Base-by-base conservation (phyloP, 2,329 filamentous ascomycete genomes). In the Pezicula radicicola region DNA sequence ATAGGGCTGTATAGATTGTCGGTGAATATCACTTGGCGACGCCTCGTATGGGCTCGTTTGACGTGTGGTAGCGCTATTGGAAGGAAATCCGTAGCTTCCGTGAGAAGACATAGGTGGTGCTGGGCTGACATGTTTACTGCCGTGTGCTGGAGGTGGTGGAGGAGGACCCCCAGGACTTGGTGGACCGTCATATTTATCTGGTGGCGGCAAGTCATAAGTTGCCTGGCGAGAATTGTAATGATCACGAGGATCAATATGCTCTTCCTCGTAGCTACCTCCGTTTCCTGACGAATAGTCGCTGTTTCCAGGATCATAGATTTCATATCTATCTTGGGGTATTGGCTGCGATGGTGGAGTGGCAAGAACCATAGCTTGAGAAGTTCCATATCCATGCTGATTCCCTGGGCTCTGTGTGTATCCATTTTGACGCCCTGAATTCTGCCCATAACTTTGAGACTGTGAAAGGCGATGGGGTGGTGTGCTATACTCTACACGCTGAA, bases 401-500 rank as follows among this genome's bases (percentile, higher is more conserved):
- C 25, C 25, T 25, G 21, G 40, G 40, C 40, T 33, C 45, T 50
- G 48, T 19, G 18, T 19, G 27, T 50, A 45, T 9, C 42, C 27
- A 30, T 35, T 35, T 42, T 39, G 42, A 45, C 19, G n/a, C n/a
- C 42, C 27, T 43, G 55, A 55, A 25, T 44, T 58, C 18, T 52
- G 54, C 6, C 59, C 59, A 47, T 64, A 62, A 18, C 54, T 50
- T 46, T 61, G 58, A 1, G 57, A 45, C 27, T 55, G 55, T 9
- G 56, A 49, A 46, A 55, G 57, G 7, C 56, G 59, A 16, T 41
- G 48, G 27, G 57, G 55, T n/a, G 61, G 58, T 30, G 56, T 60
- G 27, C 58, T 58, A 45, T 67, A 67, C 57, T 85, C 81, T 10
- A 75, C 62, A 46, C 69, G 68, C 59, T 82, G 79, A 27, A 79